phyloP scores from a whole-genome alignment of 2,329 filamentous ascomycete genomes.

The Leptosphaerulina australis region DNA sequence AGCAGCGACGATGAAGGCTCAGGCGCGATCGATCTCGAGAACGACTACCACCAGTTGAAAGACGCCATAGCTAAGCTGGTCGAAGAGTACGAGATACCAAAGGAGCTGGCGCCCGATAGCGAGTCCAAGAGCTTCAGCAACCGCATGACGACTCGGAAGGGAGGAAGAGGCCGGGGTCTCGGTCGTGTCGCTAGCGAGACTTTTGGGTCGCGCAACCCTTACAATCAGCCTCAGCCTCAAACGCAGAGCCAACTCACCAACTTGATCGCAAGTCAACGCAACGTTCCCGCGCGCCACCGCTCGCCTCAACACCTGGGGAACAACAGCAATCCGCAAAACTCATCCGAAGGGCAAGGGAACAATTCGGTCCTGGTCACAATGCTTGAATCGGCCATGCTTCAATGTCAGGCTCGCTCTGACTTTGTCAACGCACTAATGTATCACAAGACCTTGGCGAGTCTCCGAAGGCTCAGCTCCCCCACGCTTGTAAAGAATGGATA shows the following conservation, averaged over 20 bases:
- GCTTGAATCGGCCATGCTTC: constrained; percentile 76
- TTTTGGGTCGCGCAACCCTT: constrained; percentile 60
- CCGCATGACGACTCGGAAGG: constrained; percentile 60
- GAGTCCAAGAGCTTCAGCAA: constrained; percentile 72
- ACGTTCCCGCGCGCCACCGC: constrained; percentile 42
- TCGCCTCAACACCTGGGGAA: constrained; percentile 48
- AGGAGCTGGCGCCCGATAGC: constrained; percentile 65
- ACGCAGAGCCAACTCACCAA: constrained; percentile 47
- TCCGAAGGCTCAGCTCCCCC: constrained; percentile 66
- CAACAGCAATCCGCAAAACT: constrained; percentile 49
- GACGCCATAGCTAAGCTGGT: constrained; percentile 81
- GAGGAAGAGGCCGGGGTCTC: constrained; percentile 35
- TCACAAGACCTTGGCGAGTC: constrained; percentile 79
- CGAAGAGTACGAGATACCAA: constrained; percentile 80
- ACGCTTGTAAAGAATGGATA: constrained; percentile 71
- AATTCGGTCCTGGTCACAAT: constrained; percentile 68
- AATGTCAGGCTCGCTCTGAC: constrained; percentile 78
- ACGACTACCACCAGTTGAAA: constrained; percentile 80
- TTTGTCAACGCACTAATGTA: constrained; percentile 85
- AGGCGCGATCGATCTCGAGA: constrained; percentile 66
- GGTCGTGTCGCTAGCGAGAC: constrained; percentile 37
- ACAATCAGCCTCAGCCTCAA: constrained; percentile 40
- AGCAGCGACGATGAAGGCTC: constrained; percentile 55
- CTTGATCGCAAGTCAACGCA: constrained; percentile 48
- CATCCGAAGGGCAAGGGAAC: constrained; percentile 46